phyloP scores from a whole-genome alignment of 345 rosid genomes.

The Hibiscus mutabilis region DNA sequence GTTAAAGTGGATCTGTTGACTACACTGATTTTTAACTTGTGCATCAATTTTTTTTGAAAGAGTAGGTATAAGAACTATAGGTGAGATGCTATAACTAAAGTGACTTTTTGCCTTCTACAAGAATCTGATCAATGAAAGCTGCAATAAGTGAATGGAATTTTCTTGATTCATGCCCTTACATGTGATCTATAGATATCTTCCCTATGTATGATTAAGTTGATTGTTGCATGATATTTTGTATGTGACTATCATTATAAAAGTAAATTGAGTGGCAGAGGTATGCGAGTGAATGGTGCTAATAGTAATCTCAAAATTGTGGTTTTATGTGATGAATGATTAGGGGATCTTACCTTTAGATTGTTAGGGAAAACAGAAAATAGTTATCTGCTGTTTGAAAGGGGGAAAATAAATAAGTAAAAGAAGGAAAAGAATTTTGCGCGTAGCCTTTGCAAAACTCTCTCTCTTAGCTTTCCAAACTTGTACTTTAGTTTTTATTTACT shows the following conservation, averaged over 20 bases:
- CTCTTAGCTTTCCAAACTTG: too few species aligned
- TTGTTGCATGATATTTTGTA: not conserved
- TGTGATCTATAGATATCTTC: not conserved
- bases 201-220: not conserved
- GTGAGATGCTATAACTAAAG: not conserved
- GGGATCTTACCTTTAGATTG: not conserved
- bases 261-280: not conserved
- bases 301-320: not conserved
- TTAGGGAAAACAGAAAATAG: not conserved
- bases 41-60: not conserved
- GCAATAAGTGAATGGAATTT: not conserved
- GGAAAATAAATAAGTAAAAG: not conserved
- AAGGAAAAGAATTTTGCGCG: not conserved
- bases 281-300: not conserved
- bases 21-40: not conserved
- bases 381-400: not conserved
- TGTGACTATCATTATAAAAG: not conserved
- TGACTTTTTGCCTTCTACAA: not conserved
- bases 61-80: not conserved
- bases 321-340: not conserved
- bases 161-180: not conserved
- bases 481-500: not conserved
- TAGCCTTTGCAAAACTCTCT: not conserved
- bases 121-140: not conserved
- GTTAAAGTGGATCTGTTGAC: not conserved